Evolutionary conservation across 2,329 filamentous ascomycete species (phyloP).

Genomic region (Trichoderma sp.): DNA sequence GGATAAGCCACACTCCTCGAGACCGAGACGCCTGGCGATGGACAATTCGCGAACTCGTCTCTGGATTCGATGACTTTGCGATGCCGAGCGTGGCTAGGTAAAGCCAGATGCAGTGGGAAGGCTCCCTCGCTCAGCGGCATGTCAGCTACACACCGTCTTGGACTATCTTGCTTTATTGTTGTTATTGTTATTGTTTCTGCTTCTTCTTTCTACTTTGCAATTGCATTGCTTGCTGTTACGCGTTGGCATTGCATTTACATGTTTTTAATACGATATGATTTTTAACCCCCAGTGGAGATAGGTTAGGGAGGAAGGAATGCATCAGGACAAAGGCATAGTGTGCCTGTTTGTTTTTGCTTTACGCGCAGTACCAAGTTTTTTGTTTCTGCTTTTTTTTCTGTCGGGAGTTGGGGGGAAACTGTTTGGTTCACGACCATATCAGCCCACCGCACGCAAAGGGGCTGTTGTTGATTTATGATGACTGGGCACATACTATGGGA

Average conservation of each 20-base stretch:
- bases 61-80: conserved; percentile 41
- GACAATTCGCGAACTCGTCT: conserved; percentile 64
- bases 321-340: not conserved
- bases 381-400: not conserved
- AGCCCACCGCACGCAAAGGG: not conserved
- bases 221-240: conserved; percentile 1
- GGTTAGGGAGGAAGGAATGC: not conserved
- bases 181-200: not conserved
- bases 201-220: not conserved
- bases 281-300: not conserved
- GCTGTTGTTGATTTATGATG: conserved; percentile 12
- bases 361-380: not conserved
- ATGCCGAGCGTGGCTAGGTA: conserved; percentile 28
- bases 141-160: not conserved
- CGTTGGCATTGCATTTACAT: conserved; percentile 2
- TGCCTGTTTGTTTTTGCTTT: not conserved
- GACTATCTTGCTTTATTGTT: not conserved
- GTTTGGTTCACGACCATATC: conserved; percentile 13
- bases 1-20: conserved; percentile 63
- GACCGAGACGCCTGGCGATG: conserved; percentile 70
- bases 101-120: not conserved
- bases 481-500: conserved; percentile 16
- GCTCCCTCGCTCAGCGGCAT: not conserved
- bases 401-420: not conserved
- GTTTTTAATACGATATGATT: not conserved